Percentiles rank a stretch among this genome's conserved stretches.
Evolutionary conservation across 768 basidiomycete genomes (phyloP).

Genomic region (Boletus subcaerulescens): DNA sequence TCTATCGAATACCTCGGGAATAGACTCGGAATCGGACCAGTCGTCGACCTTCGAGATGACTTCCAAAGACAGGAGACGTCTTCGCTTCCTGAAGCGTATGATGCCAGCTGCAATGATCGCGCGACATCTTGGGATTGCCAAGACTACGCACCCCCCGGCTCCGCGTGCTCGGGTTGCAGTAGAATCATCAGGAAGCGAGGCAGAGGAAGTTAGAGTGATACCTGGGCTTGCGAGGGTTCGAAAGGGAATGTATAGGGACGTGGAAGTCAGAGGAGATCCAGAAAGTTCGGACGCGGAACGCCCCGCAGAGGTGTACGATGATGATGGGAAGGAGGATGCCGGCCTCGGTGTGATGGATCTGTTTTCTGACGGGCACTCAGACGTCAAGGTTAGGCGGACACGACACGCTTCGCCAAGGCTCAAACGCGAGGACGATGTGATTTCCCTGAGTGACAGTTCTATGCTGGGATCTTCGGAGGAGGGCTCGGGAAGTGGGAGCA

Average conservation of each 20-base stretch:
- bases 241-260: slow-evolving; percentile 31
- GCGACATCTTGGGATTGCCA: slow-evolving; percentile 24
- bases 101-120: slow-evolving; percentile 54
- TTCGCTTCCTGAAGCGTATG: slow-evolving; percentile 45
- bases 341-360: slow-evolving; percentile 1
- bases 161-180: slow-evolving; percentile 6
- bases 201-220: slow-evolving; percentile 39
- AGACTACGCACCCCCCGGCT: slow-evolving; percentile 7
- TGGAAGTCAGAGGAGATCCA: slow-evolving; percentile 57
- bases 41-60: slow-evolving; percentile 17
- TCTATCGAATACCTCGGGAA: slow-evolving; percentile 15
- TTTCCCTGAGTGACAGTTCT: slow-evolving; percentile 24
- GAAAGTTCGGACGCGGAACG: slow-evolving; percentile 51
- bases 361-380: slow-evolving; percentile 14
- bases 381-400: slow-evolving; percentile 23
- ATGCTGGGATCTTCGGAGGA: slow-evolving; percentile 7
- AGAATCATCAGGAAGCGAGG: slow-evolving; percentile 29
- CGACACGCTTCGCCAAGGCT: slow-evolving; percentile 3
- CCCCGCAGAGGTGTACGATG: not conserved
- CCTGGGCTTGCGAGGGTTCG: slow-evolving; percentile 53
- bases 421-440: slow-evolving; percentile 11
- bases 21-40: slow-evolving; percentile 20
- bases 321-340: not conserved
- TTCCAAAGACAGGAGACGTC: slow-evolving; percentile 33
- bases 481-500: slow-evolving; percentile 12